Percentiles rank a stretch among this genome's conserved stretches.
Conservation (phyloP, 176 grass and related monocot genomes). For the Triticum aestivum region DNA sequence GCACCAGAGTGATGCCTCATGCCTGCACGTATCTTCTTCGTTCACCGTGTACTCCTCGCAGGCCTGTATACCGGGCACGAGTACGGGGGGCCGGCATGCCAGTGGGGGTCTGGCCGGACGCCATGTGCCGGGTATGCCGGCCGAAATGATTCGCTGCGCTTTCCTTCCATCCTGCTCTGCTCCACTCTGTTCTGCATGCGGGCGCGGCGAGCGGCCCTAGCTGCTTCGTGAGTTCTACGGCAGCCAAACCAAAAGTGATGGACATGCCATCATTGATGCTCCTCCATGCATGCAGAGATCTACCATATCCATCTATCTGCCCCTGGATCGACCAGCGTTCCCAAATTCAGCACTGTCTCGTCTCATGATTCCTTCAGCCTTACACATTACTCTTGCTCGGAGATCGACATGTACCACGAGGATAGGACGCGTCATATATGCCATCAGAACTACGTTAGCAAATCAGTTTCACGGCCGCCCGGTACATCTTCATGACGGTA, state of each 20-base stretch:
- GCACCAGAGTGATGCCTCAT: background rate
- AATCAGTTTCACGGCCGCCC: too few relatives aligned
- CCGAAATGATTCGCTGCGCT: slow-evolving; percentile 36
- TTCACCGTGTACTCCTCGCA: too few relatives aligned
- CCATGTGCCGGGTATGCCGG: background rate
- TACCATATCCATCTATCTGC: background rate
- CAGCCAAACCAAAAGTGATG: background rate
- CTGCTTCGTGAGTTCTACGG: background rate
- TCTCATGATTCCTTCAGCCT: background rate
- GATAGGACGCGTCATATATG: background rate
- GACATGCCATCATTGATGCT: slow-evolving; percentile 15
- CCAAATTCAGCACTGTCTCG: background rate
- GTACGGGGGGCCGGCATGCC: too few relatives aligned
- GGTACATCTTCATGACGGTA: too few relatives aligned
- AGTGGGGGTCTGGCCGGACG: background rate
- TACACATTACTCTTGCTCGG: background rate
- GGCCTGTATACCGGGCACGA: too few relatives aligned
- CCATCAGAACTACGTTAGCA: too few relatives aligned
- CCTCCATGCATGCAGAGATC: background rate
- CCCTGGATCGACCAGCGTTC: background rate
- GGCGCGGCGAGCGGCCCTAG: background rate
- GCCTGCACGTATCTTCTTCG: too few relatives aligned
- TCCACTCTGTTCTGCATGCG: background rate
- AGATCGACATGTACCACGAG: background rate
- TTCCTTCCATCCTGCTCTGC: background rate